Conservation (phyloP, 257 asterid species). For the Nicotiana noctiflora region DNA sequence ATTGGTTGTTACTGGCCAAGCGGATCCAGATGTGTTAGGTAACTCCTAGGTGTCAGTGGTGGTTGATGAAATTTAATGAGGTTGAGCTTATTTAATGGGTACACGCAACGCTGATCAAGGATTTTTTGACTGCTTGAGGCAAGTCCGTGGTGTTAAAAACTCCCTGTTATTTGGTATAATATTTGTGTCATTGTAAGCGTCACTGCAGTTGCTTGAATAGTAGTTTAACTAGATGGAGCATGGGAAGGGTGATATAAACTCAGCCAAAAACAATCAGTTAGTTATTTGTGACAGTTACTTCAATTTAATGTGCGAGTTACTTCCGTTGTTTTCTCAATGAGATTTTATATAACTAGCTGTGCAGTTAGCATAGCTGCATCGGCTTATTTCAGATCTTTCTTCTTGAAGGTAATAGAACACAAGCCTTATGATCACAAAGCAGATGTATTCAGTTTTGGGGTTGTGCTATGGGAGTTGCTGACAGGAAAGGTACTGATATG, state of each 20-base stretch:
- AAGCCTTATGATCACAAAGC: slow-evolving; percentile 94
- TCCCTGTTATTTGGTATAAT: not conserved
- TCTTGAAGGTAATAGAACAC: slow-evolving; percentile 84
- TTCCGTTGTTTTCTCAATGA: not conserved
- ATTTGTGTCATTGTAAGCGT: not conserved
- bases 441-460: slow-evolving; percentile 89
- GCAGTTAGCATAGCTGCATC: slow-evolving; percentile 5
- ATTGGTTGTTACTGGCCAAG: not conserved
- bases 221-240: not conserved
- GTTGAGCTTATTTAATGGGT: not conserved
- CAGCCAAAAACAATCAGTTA: not conserved
- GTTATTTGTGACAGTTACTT: not conserved
- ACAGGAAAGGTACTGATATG: slow-evolving; percentile 71
- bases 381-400: slow-evolving; percentile 22
- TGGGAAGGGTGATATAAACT: not conserved
- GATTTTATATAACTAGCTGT: slow-evolving; percentile 4
- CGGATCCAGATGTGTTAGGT: not conserved
- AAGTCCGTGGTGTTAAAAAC: not conserved
- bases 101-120: not conserved
- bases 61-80: not conserved
- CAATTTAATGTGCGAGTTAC: not conserved
- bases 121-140: not conserved
- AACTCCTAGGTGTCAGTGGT: not conserved
- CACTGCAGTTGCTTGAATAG: not conserved
- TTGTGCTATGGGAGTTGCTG: slow-evolving; percentile 85